Evolutionary conservation across 108 stramenopile genomes (phyloP).

Genomic region (Pseudonitzschia pungens): DNA sequence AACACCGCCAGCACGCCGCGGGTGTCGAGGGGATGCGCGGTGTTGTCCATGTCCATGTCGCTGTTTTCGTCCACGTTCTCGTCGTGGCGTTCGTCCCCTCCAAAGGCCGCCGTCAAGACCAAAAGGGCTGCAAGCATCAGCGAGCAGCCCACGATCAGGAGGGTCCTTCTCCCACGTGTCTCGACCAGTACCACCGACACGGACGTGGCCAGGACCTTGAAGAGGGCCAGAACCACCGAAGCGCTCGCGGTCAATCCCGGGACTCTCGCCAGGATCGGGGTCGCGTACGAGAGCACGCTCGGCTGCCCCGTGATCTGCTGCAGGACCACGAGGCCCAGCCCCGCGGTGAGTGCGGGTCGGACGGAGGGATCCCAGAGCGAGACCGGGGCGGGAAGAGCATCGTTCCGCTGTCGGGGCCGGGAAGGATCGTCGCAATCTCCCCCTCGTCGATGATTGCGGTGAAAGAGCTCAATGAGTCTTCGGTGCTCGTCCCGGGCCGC

Average conservation of each 20-base stretch:
- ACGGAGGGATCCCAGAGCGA: constrained; percentile 21
- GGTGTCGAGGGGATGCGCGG: background rate
- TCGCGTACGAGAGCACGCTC: constrained; percentile 63
- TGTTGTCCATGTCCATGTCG: background rate
- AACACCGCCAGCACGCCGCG: background rate
- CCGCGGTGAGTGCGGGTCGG: constrained; percentile 42
- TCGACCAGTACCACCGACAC: constrained; percentile 55
- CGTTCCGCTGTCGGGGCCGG: background rate
- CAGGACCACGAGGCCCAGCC: constrained; percentile 58
- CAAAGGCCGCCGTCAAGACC: constrained; percentile 43
- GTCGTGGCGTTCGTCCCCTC: constrained; percentile 9
- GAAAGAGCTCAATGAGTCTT: background rate
- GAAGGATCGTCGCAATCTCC: background rate
- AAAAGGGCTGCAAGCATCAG: constrained; percentile 58
- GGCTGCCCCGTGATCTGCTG: constrained; percentile 79
- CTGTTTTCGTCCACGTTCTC: background rate
- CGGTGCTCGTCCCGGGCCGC: background rate
- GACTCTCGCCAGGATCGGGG: constrained; percentile 48
- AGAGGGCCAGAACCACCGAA: constrained; percentile 44
- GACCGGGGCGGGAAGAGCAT: background rate
- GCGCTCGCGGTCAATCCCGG: constrained; percentile 43
- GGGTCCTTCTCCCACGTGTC: constrained; percentile 42
- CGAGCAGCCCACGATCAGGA: constrained; percentile 47
- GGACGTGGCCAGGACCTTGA: constrained; percentile 66
- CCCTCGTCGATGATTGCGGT: background rate